Conservation (phyloP, 2,329 filamentous ascomycete species). For the Verticillium isaacii region DNA sequence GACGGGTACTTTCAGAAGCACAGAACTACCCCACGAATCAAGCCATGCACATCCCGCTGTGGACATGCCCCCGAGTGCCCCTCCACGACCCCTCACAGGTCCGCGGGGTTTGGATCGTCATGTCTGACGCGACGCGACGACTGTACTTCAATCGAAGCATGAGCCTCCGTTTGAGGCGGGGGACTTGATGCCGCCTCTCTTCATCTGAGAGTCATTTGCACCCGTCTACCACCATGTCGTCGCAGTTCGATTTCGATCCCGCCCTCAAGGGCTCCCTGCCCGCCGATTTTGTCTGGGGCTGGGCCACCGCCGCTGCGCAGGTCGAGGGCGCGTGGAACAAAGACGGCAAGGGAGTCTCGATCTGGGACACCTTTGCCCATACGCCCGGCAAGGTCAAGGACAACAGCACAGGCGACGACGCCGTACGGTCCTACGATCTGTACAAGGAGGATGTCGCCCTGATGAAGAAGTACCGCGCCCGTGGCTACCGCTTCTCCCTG, state of each 20-base stretch:
- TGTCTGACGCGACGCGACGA: neutral
- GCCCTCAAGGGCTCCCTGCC: slow-evolving; percentile 22
- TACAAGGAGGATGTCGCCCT: slow-evolving; percentile 67
- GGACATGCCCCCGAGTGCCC: neutral
- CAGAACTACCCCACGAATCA: neutral
- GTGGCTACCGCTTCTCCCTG: slow-evolving; percentile 78
- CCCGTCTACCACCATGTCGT: slow-evolving; percentile 7
- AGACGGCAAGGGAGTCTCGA: slow-evolving; percentile 34
- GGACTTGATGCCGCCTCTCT: neutral
- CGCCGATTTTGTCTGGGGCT: slow-evolving; percentile 32
- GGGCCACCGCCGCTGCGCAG: slow-evolving; percentile 33
- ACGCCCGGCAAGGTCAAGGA: slow-evolving; percentile 32
- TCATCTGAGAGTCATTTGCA: neutral
- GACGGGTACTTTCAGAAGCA: neutral
- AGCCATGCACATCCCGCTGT: neutral
- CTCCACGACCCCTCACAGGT: neutral
- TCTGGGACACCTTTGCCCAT: slow-evolving; percentile 35
- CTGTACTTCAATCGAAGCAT: neutral
- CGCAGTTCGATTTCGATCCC: slow-evolving; percentile 16
- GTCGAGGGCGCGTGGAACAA: slow-evolving; percentile 36
- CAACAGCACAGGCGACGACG: slow-evolving; percentile 31
- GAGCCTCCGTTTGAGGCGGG: neutral
- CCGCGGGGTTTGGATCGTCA: neutral
- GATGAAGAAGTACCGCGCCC: slow-evolving; percentile 67
- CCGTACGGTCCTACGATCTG: slow-evolving; percentile 31